These are phyloP conservation scores for Microsporum ferrugineum DNA, from an alignment of 2,329 filamentous ascomycete genomes.

Conservation along the genomic window DNA sequence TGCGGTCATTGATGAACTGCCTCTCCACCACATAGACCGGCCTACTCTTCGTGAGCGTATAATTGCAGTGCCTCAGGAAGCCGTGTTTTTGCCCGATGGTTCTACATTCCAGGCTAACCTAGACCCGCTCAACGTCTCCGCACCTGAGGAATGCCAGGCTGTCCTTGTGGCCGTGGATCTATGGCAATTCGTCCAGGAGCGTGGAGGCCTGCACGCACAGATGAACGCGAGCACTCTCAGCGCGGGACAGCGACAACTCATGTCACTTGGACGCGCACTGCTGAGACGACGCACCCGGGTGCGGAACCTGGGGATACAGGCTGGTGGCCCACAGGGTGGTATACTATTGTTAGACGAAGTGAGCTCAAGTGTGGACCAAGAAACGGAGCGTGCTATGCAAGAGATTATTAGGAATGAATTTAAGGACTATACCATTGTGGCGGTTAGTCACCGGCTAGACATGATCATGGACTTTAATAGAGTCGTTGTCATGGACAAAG, in stretches of 20 bases:
- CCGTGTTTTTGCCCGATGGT: background rate
- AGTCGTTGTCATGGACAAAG: slow-evolving; percentile 84
- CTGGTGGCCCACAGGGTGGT: background rate
- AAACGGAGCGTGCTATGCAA: slow-evolving; percentile 51
- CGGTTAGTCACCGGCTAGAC: slow-evolving; percentile 59
- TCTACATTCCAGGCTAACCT: slow-evolving; percentile 5
- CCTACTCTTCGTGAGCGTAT: slow-evolving; percentile 8
- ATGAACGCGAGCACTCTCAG: background rate
- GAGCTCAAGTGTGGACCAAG: slow-evolving; percentile 45
- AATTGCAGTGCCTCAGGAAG: slow-evolving; percentile 16
- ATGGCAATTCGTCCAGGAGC: background rate
- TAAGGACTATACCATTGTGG: slow-evolving; percentile 87
- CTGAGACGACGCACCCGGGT: background rate
- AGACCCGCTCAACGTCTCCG: background rate
- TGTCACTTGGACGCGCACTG: slow-evolving; percentile 2
- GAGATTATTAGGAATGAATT: slow-evolving; percentile 44
- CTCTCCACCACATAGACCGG: slow-evolving; percentile 2
- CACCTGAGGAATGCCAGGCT: background rate
- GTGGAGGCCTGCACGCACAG: background rate
- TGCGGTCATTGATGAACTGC: slow-evolving; percentile 9
- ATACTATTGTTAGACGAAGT: slow-evolving; percentile 11
- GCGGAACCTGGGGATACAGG: background rate
- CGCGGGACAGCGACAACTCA: slow-evolving; percentile 2
- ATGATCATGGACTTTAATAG: slow-evolving; percentile 69
- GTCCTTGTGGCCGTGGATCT: slow-evolving; percentile 3